These are phyloP conservation scores for Dothiorella sarmentorum DNA, from an alignment of 2,329 filamentous ascomycete species.

Conservation along the genomic window DNA sequence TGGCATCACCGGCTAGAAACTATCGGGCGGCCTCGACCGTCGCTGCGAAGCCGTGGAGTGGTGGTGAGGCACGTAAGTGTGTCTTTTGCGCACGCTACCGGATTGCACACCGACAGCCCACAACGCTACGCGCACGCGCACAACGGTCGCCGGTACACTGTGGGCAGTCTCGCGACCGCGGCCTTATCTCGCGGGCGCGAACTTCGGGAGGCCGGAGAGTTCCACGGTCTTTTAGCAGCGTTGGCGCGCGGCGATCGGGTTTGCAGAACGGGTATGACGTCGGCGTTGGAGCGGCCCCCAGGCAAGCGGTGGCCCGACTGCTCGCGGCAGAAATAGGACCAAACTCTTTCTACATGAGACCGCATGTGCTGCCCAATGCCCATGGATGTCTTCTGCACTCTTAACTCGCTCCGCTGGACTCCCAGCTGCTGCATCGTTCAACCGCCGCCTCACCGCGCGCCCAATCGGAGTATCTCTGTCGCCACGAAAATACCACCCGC, in stretches of 20 bases:
- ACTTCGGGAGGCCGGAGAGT: not conserved
- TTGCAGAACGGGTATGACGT: constrained; percentile 8
- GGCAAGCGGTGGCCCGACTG: not conserved
- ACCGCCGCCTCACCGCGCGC: not conserved
- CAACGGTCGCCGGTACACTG: not conserved
- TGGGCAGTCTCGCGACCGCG: not conserved
- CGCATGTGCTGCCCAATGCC: not conserved
- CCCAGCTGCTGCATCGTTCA: not conserved
- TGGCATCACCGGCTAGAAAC: not conserved
- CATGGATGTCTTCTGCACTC: too few relatives aligned
- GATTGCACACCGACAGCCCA: not conserved
- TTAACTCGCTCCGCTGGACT: not conserved
- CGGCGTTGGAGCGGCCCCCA: not conserved
- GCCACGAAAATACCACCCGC: not conserved
- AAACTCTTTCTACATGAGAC: not conserved
- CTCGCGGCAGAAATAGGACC: not conserved
- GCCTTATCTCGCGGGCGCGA: constrained; percentile 8
- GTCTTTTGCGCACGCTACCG: not conserved
- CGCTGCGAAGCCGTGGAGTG: not conserved
- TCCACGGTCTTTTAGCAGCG: not conserved
- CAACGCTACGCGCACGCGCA: not conserved
- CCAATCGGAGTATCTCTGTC: constrained; percentile 1
- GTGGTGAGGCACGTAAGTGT: not conserved
- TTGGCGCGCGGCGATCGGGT: constrained; percentile 2
- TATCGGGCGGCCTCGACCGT: not conserved